Evolutionary conservation across 2,329 filamentous ascomycete genomes (phyloP).

Genomic region (Colletotrichum sp.): DNA sequence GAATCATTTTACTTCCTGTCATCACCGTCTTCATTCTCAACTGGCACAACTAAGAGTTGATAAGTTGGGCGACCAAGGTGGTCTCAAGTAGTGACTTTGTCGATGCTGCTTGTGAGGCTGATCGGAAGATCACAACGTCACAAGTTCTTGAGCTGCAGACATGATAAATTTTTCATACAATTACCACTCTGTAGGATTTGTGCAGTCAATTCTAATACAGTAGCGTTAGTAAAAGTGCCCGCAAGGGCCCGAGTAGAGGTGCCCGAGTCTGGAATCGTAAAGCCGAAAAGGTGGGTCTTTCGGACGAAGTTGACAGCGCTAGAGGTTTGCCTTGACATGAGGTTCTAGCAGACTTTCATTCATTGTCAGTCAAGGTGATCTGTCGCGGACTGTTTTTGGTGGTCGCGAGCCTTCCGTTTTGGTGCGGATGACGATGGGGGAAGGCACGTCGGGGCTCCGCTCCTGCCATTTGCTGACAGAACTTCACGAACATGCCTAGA

Average conservation of each 20-base stretch:
- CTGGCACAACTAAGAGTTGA: background rate
- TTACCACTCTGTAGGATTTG: too few species aligned
- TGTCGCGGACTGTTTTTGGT: background rate
- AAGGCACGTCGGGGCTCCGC: background rate
- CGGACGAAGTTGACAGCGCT: background rate
- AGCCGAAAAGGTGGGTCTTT: background rate
- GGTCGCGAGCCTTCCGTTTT: background rate
- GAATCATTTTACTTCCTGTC: background rate
- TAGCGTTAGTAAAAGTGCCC: too few species aligned
- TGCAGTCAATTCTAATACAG: too few species aligned
- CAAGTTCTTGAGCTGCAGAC: background rate
- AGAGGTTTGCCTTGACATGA: background rate
- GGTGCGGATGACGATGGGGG: background rate
- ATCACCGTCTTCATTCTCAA: background rate
- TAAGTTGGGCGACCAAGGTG: background rate
- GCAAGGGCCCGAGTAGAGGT: too few species aligned
- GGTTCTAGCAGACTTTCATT: background rate
- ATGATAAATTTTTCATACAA: rapidly evolving
- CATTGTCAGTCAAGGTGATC: background rate
- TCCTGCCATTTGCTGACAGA: background rate
- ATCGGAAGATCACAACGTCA: background rate
- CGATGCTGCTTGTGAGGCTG: background rate
- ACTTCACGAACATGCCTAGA: rapidly evolving
- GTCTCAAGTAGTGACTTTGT: background rate
- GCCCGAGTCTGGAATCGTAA: background rate